Conservation (phyloP, 495 filamentous ascomycete genomes). For the Neurospora tetraspora region DNA sequence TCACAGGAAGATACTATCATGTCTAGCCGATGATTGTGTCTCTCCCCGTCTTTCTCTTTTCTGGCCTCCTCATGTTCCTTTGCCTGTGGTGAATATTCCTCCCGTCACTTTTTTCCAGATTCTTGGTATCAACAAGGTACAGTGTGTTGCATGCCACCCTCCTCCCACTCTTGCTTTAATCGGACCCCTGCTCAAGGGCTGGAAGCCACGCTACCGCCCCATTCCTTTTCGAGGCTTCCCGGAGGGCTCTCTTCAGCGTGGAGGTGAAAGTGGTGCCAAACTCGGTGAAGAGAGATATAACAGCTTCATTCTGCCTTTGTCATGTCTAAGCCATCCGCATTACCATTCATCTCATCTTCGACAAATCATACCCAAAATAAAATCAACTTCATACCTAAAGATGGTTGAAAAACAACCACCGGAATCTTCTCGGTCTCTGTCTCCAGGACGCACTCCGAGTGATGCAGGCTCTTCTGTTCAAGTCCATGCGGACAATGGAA, state of each 20-base stretch:
- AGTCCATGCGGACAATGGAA: constrained; percentile 14
- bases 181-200: constrained; percentile 1
- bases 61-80: background rate
- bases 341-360: background rate
- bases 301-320: background rate
- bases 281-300: background rate
- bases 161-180: constrained; percentile 17
- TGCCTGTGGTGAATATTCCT: background rate
- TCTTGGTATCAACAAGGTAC: background rate
- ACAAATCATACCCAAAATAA: background rate
- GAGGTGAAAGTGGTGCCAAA: background rate
- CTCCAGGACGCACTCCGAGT: constrained; percentile 8
- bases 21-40: background rate
- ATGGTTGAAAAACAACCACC: constrained; percentile 5
- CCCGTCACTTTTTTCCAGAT: background rate
- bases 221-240: constrained; percentile 15
- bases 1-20: background rate
- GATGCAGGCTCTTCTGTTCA: constrained; percentile 22
- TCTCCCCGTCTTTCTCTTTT: background rate
- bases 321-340: background rate
- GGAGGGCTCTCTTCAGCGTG: constrained; percentile 12
- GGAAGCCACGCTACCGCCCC: constrained; percentile 7
- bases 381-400: background rate
- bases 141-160: background rate
- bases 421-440: constrained; percentile 2